Percentiles rank a stretch among this genome's conserved stretches.
Conservation (phyloP, 163 green algal genomes). For the Scenedesmus sp. region DNA sequence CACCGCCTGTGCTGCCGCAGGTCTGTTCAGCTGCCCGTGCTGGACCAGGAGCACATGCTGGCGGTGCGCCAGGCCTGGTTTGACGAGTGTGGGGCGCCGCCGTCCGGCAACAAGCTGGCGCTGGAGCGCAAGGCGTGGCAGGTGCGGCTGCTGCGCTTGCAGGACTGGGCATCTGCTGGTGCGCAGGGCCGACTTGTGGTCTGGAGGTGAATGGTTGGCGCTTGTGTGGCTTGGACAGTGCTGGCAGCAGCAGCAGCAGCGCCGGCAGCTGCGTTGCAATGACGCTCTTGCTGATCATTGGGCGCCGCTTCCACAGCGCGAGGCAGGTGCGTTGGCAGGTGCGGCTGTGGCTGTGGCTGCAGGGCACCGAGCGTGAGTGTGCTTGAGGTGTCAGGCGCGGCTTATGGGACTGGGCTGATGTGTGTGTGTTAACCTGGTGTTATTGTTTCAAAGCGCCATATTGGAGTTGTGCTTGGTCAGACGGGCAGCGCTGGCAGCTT, state of each 20-base stretch:
- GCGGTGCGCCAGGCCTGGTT: slow-evolving; percentile 82
- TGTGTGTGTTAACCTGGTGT: too few species aligned
- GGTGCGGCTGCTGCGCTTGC: slow-evolving; percentile 64
- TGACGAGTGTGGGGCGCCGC: slow-evolving; percentile 76
- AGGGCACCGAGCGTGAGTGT: not conserved
- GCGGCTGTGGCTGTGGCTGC: not conserved
- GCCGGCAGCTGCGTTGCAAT: not conserved
- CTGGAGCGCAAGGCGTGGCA: slow-evolving; percentile 85
- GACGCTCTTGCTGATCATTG: too few species aligned
- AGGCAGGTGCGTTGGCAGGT: not conserved
- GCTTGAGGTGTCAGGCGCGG: too few species aligned
- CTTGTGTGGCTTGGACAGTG: not conserved
- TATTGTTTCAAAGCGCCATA: too few species aligned
- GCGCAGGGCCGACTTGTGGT: not conserved
- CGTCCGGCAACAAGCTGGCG: slow-evolving; percentile 84
- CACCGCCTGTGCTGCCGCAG: slow-evolving; percentile 54
- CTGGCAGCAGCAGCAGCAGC: slow-evolving; percentile 18
- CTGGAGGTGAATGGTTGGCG: too few species aligned
- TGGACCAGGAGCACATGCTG: slow-evolving; percentile 85
- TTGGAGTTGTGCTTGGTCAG: too few species aligned
- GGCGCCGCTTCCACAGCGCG: too few species aligned
- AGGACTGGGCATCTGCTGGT: too few species aligned
- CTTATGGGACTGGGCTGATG: too few species aligned
- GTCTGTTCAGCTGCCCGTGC: slow-evolving; percentile 62
- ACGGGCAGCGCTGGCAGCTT: not conserved